Percentiles rank a stretch among this genome's conserved stretches.
phyloP scores from a whole-genome alignment of 768 basidiomycete genomes.

The Termitomyces sp. region DNA sequence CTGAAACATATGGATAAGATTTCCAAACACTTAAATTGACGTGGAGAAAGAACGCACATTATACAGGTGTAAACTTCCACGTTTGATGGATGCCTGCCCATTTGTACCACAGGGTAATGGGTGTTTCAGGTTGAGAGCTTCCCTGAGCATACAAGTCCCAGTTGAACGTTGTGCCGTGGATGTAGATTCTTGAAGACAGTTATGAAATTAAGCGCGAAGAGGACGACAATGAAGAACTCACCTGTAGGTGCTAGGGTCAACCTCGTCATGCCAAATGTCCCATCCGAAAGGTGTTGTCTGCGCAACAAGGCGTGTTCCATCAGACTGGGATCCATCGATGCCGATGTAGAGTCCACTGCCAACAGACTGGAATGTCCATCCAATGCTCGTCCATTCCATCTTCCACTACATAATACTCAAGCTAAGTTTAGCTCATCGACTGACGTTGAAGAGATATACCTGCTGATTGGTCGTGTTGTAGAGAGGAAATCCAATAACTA shows the following conservation, averaged over 20 bases:
- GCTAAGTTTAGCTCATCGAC: background rate
- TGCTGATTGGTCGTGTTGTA: slow-evolving; percentile 47
- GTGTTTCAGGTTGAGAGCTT: slow-evolving; percentile 38
- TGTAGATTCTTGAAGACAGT: slow-evolving; percentile 36
- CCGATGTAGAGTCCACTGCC: slow-evolving; percentile 39
- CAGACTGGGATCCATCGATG: slow-evolving; percentile 29
- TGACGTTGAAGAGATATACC: slow-evolving; percentile 24
- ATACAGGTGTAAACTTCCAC: slow-evolving; percentile 38
- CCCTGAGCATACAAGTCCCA: slow-evolving; percentile 49
- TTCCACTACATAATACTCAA: slow-evolving; percentile 38
- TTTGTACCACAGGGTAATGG: slow-evolving; percentile 43
- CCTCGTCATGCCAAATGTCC: slow-evolving; percentile 47
- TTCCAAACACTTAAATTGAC: background rate
- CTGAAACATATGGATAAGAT: background rate
- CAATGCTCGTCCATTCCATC: slow-evolving; percentile 32
- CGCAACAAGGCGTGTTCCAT: slow-evolving; percentile 42
- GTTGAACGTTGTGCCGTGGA: slow-evolving; percentile 38
- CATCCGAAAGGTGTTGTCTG: slow-evolving; percentile 35
- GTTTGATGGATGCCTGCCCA: slow-evolving; percentile 52
- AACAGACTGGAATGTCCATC: slow-evolving; percentile 41
- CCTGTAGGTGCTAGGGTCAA: slow-evolving; percentile 37
- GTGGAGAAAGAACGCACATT: background rate
- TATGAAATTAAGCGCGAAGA: background rate
- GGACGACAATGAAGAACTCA: slow-evolving; percentile 17
- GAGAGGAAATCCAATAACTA: slow-evolving; percentile 35